Evolutionary conservation across 2,329 filamentous ascomycete species (phyloP).

Genomic region (Clonostachys solani): DNA sequence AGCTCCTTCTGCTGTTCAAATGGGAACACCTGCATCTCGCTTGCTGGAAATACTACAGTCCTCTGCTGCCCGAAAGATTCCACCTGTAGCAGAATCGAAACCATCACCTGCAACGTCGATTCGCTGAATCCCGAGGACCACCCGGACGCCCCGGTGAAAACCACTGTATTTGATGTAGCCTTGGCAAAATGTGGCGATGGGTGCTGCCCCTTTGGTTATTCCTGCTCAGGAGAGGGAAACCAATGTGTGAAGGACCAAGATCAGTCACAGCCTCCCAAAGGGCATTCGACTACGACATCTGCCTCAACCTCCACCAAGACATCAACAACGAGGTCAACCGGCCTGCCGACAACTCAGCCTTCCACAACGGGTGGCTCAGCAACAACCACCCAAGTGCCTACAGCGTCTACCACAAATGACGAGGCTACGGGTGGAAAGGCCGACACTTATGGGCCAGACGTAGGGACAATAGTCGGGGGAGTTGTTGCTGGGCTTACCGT

Average conservation of each 20-base stretch:
- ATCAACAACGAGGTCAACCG: neutral
- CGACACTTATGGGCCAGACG: slow-evolving; percentile 17
- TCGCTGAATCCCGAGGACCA: slow-evolving; percentile 55
- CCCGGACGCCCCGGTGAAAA: slow-evolving; percentile 60
- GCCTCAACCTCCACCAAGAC: slow-evolving; percentile 4
- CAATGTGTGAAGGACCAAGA: slow-evolving; percentile 49
- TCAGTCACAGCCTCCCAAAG: slow-evolving; percentile 35
- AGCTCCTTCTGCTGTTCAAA: slow-evolving; percentile 63
- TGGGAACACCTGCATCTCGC: slow-evolving; percentile 48
- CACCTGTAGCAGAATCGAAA: slow-evolving; percentile 56
- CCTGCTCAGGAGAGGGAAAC: slow-evolving; percentile 40
- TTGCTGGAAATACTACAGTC: slow-evolving; percentile 62
- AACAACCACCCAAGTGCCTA: slow-evolving; percentile 1
- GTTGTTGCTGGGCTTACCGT: slow-evolving; percentile 40
- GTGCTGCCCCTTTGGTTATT: slow-evolving; percentile 75
- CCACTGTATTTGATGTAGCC: slow-evolving; percentile 52
- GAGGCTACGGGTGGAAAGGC: slow-evolving; percentile 2
- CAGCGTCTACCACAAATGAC: neutral
- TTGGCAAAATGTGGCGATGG: slow-evolving; percentile 51
- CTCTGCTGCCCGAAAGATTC: slow-evolving; percentile 63
- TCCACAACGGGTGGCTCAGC: slow-evolving; percentile 7
- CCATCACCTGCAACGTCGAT: slow-evolving; percentile 60
- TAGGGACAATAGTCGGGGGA: slow-evolving; percentile 39
- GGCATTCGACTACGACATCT: slow-evolving; percentile 9
- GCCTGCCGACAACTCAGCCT: neutral